Conservation (phyloP, 2,329 filamentous ascomycete species). For the Ceratocystis diversiconidia region DNA sequence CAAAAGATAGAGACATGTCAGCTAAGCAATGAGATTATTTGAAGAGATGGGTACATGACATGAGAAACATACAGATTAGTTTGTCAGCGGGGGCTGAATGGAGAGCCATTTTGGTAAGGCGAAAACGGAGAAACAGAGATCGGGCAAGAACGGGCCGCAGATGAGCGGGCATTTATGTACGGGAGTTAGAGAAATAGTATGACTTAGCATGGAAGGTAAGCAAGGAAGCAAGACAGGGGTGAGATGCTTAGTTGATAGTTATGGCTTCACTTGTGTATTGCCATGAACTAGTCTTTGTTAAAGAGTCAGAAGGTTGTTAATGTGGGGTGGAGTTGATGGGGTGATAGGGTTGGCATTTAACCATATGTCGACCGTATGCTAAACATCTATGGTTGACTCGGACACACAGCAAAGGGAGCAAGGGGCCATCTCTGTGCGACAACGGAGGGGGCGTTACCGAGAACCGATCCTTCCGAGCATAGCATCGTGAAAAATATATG, state of each 20-base stretch:
- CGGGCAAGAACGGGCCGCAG: neutral
- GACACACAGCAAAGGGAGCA: neutral
- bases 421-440: neutral
- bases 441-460: neutral
- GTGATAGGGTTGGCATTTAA: neutral
- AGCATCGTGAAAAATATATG: constrained; percentile 4
- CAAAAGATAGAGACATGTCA: neutral
- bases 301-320: neutral
- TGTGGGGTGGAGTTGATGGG: neutral
- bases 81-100: constrained; percentile 15
- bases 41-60: neutral
- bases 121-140: neutral
- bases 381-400: neutral
- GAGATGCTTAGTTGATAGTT: neutral
- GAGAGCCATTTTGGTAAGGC: constrained; percentile 17
- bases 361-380: neutral
- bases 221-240: no score
- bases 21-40: neutral
- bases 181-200: neutral
- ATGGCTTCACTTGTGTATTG: neutral
- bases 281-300: no score
- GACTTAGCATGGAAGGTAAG: no score
- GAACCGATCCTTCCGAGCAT: constrained; percentile 7
- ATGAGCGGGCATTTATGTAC: neutral
- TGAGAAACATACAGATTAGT: constrained; percentile 18